Evolutionary conservation across 345 rosid species (phyloP).

Genomic region (Rhizophora apiculata): DNA sequence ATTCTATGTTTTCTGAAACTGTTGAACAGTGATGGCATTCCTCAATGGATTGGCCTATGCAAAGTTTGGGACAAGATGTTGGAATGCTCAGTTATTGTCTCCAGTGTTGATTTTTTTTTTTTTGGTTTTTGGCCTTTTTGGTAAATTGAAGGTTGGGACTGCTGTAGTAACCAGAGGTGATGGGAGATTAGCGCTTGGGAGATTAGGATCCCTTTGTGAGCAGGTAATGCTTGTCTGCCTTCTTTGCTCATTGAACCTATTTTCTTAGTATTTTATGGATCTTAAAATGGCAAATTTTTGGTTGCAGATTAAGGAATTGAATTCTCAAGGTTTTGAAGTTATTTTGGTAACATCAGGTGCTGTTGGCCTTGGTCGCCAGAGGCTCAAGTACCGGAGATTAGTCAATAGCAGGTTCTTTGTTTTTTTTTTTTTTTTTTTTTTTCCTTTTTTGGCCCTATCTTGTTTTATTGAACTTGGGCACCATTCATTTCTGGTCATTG

Average conservation of each 20-base stretch:
- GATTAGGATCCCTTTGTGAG: constrained; percentile 88
- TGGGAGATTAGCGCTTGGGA: constrained; percentile 94
- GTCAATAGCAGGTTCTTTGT: constrained; percentile 81
- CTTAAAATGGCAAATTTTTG: not conserved
- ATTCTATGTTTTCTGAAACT: too few relatives aligned
- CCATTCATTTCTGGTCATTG: not conserved
- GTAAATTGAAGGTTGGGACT: constrained; percentile 75
- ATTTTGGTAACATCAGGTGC: constrained; percentile 95
- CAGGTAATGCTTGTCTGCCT: constrained; percentile 43
- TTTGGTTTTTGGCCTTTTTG: constrained; percentile 6
- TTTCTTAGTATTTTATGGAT: not conserved
- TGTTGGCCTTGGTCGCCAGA: constrained; percentile 95
- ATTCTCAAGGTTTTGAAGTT: constrained; percentile 75
- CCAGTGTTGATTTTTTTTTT: not conserved
- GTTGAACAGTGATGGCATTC: too few relatives aligned
- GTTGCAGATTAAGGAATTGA: constrained; percentile 81
- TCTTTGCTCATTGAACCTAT: not conserved
- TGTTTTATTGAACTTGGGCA: not conserved
- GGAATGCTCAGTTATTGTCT: not conserved
- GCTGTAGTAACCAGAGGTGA: constrained; percentile 93
- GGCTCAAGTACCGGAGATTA: constrained; percentile 80
- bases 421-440: not conserved
- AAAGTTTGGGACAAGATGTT: too few relatives aligned
- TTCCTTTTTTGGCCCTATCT: not conserved
- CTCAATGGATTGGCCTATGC: too few relatives aligned